Evolutionary conservation across 2,329 filamentous ascomycete genomes (phyloP), one percentile per base, ranked within the genome.

Genomic region (Pyricularia grisea): DNA sequence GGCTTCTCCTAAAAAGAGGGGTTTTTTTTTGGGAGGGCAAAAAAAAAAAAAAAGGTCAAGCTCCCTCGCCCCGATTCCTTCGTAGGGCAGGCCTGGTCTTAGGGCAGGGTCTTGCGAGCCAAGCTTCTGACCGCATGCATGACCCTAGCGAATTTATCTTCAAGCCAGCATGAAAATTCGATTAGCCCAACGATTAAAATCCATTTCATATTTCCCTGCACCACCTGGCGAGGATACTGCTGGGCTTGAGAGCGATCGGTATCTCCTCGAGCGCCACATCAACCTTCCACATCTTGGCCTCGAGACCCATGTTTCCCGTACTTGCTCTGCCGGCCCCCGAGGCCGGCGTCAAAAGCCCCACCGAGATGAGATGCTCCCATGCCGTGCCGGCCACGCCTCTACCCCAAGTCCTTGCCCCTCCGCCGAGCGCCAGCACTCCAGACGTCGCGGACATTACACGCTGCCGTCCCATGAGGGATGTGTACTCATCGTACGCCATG

Each of bases 401-500:
- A 31, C 91, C 88, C 91, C 91, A 94, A 12, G 93, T 86, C 71
- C 91, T 87, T 10, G 84, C 84, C 27, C 86, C 84, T 17, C 86
- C 84, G 1, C 90, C 88, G 14, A 89, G 80, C 1, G 89, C 90
- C 27, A 90, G 79, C 75, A 91, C 83, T 0, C 90, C 91, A 17
- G 88, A 85, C 17, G 87, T 87, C 0, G 88, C 87, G 20, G 87
- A 88, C 78, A 92, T 90, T 42, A 93, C 87, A 65, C 91, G 87
- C 71, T 93, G 91, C 73, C 87, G 86, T 28, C 88, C 87, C 71
- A 92, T 91, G n/a, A 94, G 84, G 9, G 87, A 85, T 71, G 87
- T 88, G 81, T 95, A 95, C 77, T 96, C 92, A 76, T 93, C 91
- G 78, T 95, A 95, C 0, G 90, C 90, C 87, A 95, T 93, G 73